phyloP scores from a whole-genome alignment of 2,329 filamentous ascomycete genomes.

The Fusarium veterinarium region DNA sequence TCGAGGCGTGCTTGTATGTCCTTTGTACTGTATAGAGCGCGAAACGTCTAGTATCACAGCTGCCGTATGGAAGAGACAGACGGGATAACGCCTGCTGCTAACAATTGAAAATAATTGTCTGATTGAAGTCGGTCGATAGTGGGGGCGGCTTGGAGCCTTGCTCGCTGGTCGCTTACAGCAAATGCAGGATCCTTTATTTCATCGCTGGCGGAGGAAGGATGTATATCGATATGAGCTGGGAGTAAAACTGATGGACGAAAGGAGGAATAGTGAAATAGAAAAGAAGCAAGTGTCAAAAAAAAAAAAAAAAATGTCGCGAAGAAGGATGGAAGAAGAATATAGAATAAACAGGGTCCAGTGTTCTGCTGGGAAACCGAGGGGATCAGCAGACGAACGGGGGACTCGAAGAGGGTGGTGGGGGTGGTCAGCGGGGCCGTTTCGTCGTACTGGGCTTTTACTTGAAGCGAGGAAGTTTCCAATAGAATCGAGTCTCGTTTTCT shows the following conservation, averaged over 20 bases:
- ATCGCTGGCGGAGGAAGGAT: slow-evolving; percentile 30
- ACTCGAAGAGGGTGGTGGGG: slow-evolving; percentile 36
- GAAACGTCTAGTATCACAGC: not conserved
- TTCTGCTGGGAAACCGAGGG: slow-evolving; percentile 30
- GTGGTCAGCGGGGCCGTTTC: slow-evolving; percentile 42
- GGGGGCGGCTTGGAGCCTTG: slow-evolving; percentile 27
- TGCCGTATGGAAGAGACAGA: not conserved
- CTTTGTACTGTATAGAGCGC: not conserved
- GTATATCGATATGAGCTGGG: not conserved
- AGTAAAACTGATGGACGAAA: slow-evolving; percentile 1
- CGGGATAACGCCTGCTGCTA: not conserved
- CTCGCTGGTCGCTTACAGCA: slow-evolving; percentile 28
- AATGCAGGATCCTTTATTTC: slow-evolving; percentile 39
- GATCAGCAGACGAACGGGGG: slow-evolving; percentile 44
- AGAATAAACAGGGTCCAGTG: slow-evolving; percentile 7
- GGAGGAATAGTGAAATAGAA: slow-evolving; percentile 14
- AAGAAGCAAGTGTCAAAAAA: slow-evolving; percentile 14
- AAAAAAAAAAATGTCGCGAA: slow-evolving; percentile 22
- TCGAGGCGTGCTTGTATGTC: not conserved
- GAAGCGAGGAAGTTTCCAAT: slow-evolving; percentile 16
- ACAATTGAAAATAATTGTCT: slow-evolving; percentile 12
- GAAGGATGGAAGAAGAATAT: slow-evolving; percentile 12
- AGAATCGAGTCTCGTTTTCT: slow-evolving; percentile 13
- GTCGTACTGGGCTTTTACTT: slow-evolving; percentile 19
- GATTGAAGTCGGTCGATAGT: slow-evolving; percentile 24